A percentile compares a stretch with the other conserved stretches of the same genome.
These are phyloP conservation scores for Triticum aestivum DNA, from an alignment of 176 grass and related monocot species.

Conservation along the genomic window DNA sequence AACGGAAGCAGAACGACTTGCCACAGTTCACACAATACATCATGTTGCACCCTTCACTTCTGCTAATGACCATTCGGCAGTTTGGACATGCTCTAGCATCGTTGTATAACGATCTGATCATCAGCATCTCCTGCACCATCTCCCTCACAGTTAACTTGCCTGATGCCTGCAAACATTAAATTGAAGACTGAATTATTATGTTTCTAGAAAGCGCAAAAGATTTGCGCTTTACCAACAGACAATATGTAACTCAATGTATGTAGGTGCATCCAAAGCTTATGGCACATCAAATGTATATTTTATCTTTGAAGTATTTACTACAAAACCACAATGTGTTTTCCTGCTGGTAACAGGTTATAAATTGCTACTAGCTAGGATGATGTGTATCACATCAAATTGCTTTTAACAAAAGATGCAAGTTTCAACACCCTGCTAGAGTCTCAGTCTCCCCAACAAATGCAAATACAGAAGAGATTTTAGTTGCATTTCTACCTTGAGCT, in stretches of 20 bases:
- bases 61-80: neutral
- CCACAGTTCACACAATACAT: constrained; percentile 48
- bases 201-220: neutral
- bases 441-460: neutral
- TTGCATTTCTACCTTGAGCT: neutral
- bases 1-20: constrained; percentile 49
- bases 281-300: neutral
- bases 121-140: neutral
- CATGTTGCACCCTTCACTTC: constrained; percentile 16
- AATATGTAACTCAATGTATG: too few species aligned
- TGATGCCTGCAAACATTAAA: neutral
- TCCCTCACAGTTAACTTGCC: neutral
- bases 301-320: neutral
- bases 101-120: neutral
- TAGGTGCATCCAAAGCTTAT: neutral
- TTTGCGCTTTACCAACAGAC: too few species aligned
- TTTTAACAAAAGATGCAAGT: too few species aligned
- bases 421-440: too few species aligned
- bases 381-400: too few species aligned
- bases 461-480: neutral
- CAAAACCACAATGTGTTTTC: neutral
- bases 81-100: neutral
- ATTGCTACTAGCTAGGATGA: too few species aligned
- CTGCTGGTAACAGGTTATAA: too few species aligned
- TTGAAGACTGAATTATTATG: neutral